These are phyloP conservation scores for Strobilomyces dryophilus DNA, from an alignment of 768 basidiomycete genomes.

Conservation along the genomic window DNA sequence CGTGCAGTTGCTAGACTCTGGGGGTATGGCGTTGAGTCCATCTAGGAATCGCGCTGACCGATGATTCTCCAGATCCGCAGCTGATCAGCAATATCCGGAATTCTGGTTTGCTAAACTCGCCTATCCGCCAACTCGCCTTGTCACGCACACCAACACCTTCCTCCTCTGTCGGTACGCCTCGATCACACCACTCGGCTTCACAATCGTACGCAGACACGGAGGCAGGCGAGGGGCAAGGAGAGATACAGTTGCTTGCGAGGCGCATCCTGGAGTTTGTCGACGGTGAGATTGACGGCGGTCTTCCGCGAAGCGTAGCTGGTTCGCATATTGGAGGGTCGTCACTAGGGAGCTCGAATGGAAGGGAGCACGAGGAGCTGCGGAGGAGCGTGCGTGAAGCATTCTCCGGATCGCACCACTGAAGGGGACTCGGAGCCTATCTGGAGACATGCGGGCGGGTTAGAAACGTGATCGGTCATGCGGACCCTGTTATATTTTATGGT, in stretches of 20 bases:
- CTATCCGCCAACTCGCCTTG: conserved; percentile 78
- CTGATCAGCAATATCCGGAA: conserved; percentile 86
- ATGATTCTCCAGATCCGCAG: conserved; percentile 60
- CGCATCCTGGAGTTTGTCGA: conserved; percentile 88
- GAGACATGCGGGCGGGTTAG: not conserved
- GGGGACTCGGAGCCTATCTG: not conserved
- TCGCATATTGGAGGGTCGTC: conserved; percentile 72
- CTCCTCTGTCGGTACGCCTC: conserved; percentile 73
- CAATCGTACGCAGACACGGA: conserved; percentile 82
- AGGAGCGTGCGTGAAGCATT: conserved; percentile 83
- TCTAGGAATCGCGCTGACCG: not conserved
- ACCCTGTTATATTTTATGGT: conserved; percentile 5
- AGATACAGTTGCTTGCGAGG: conserved; percentile 81
- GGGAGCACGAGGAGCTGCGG: conserved; percentile 77
- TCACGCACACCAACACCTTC: conserved; percentile 66
- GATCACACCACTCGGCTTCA: conserved; percentile 59
- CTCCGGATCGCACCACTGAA: conserved; percentile 49
- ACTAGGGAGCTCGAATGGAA: conserved; percentile 50
- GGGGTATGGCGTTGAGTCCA: conserved; percentile 46
- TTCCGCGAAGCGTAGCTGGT: conserved; percentile 56
- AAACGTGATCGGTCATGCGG: not conserved
- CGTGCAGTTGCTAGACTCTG: conserved; percentile 95
- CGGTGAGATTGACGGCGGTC: conserved; percentile 56
- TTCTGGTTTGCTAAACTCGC: conserved; percentile 76
- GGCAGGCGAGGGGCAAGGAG: conserved; percentile 82